Base-by-base conservation (phyloP, 2,329 filamentous ascomycete species). In the Ophiostoma himal-ulmi region DNA sequence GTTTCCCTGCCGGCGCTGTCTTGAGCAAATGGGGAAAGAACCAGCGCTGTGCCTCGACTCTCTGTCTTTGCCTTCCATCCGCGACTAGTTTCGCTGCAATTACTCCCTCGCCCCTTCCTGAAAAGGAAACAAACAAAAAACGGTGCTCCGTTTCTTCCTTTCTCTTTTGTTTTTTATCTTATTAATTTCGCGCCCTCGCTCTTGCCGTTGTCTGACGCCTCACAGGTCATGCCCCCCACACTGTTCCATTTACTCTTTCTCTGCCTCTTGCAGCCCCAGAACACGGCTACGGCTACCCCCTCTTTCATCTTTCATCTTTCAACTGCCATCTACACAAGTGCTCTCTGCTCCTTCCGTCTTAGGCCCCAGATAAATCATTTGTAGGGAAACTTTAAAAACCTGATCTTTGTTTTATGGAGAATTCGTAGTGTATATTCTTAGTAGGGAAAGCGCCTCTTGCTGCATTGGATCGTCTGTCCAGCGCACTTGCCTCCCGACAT, bases 381-480 rank as follows among this genome's bases (percentile, higher is more conserved):
- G 57, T 62, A 71, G 62, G 48, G 37, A 39, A 71, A 57, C 62
- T 44, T 68, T 64, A 67, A 68, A 71, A 71, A 71, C 68, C 68
- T 70, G 70, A 62, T 68, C 65, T 60, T 54, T 68, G 39, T 48
- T 48, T 48, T 44, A 44, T 44, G 41, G 41, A 17, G 13, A 1
- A 44, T 57, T 66, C 22, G 14, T 14, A 36, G 60, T 44, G 41
- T 44, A 44, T 5, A 17, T 36, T 37, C 10, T 62, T 11, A 36
- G 30, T 37, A 70, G 57, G 26, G 66, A 30, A 57, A 34, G n/a
- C 64, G 30, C 39, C 11, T 64, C 60, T 20, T 65, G 36, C 60
- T 36, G 30, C 34, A 7, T 39, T 65, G 10, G 17, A 52, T 48
- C 44, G 44, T 48, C 52, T 36, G 30, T 17, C 67, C 64, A 48